phyloP scores from a whole-genome alignment of 305 asterid species.

The Fraxinus nigra region DNA sequence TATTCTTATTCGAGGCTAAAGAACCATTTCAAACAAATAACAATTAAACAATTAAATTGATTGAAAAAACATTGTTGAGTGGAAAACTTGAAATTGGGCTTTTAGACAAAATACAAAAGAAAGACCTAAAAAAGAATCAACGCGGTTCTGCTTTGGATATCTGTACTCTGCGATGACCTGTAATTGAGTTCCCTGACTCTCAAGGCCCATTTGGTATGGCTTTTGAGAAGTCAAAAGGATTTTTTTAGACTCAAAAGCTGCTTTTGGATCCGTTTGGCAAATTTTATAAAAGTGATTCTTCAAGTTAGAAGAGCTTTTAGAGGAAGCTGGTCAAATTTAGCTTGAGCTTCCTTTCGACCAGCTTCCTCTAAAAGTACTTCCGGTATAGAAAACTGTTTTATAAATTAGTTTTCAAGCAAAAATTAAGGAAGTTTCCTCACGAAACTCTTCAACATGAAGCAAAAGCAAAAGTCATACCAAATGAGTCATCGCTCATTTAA shows the following conservation, averaged over 20 bases:
- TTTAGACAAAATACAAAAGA: neutral
- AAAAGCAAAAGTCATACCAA: too few relatives aligned
- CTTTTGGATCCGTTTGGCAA: neutral
- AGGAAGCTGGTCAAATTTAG: too few relatives aligned
- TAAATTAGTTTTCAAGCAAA: too few relatives aligned
- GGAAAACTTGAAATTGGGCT: neutral
- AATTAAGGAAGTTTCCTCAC: too few relatives aligned
- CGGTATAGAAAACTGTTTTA: too few relatives aligned
- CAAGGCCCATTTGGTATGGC: neutral
- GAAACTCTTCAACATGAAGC: too few relatives aligned
- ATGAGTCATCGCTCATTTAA: neutral
- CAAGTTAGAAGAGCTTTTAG: neutral
- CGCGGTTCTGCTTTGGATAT: neutral
- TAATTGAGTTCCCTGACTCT: neutral
- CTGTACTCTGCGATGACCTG: neutral
- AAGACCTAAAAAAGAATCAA: neutral
- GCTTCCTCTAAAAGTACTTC: too few relatives aligned
- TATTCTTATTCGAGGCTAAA: neutral
- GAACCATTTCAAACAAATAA: neutral
- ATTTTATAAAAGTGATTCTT: neutral
- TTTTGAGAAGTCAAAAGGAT: neutral
- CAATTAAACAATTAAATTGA: neutral
- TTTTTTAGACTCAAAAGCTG: neutral
- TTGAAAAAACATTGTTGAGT: neutral
- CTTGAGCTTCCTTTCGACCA: too few relatives aligned